Percentiles rank a stretch among this genome's conserved stretches.
phyloP scores from a whole-genome alignment of 257 asterid genomes.

The Paraleonurus japonicus region DNA sequence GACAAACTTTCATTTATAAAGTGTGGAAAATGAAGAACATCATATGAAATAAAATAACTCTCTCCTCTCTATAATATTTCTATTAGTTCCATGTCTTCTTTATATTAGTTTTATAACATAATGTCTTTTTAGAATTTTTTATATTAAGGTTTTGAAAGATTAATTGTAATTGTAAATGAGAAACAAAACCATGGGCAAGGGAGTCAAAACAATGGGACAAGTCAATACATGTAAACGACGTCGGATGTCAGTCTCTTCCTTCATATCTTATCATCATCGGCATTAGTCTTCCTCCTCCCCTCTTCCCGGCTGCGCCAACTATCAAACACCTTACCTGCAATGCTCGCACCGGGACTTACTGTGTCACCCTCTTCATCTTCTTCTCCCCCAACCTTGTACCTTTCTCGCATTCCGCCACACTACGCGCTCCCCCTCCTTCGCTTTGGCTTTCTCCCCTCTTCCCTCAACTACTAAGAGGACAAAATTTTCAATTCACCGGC shows the following conservation, averaged over 20 bases:
- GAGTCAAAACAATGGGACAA: too few species aligned
- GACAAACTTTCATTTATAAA: too few species aligned
- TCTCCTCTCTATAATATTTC: too few species aligned
- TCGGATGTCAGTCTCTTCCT: neutral
- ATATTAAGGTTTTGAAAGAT: too few species aligned
- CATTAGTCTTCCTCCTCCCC: neutral
- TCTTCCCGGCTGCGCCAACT: slow-evolving; percentile 16
- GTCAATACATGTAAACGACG: too few species aligned
- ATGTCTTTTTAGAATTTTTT: too few species aligned
- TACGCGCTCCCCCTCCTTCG: slow-evolving; percentile 24
- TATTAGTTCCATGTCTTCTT: too few species aligned
- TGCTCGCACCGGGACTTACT: slow-evolving; percentile 31
- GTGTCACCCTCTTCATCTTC: slow-evolving; percentile 24
- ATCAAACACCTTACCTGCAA: slow-evolving; percentile 32
- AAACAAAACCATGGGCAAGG: too few species aligned
- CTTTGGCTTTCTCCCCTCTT: slow-evolving; percentile 16
- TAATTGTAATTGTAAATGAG: too few species aligned
- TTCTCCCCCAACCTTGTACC: slow-evolving; percentile 13
- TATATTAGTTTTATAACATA: too few species aligned
- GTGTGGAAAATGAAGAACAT: too few species aligned
- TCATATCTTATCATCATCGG: slow-evolving; percentile 28
- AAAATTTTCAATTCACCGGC: slow-evolving; percentile 15
- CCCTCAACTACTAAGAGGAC: slow-evolving; percentile 2
- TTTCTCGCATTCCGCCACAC: slow-evolving; percentile 19
- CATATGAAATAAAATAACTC: too few species aligned